phyloP scores from a whole-genome alignment of 2,329 filamentous ascomycete species.

The Aspergillus jensenii region DNA sequence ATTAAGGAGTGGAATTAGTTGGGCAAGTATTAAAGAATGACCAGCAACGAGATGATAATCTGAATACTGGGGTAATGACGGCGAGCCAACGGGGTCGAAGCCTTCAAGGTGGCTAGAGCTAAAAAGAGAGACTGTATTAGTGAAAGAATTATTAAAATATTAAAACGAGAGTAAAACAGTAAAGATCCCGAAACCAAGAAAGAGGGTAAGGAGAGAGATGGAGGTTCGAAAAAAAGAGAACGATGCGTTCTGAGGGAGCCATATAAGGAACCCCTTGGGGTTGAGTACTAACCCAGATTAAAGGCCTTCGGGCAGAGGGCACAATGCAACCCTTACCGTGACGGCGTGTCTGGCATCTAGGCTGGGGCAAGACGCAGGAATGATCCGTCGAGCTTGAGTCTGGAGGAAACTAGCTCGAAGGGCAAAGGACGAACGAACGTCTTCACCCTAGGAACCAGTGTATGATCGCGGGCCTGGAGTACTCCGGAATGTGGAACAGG shows the following conservation, averaged over 20 bases:
- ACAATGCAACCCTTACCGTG: conserved; percentile 45
- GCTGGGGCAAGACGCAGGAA: conserved; percentile 39
- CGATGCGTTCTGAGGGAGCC: conserved; percentile 5
- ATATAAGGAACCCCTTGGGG: conserved; percentile 25
- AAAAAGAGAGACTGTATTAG: conserved; percentile 32
- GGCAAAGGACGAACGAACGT: conserved; percentile 49
- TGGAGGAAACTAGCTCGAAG: conserved; percentile 37
- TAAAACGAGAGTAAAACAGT: conserved; percentile 13
- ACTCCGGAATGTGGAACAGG: conserved; percentile 39
- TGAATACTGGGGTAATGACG: conserved; percentile 32
- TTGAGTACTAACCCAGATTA: conserved; percentile 43
- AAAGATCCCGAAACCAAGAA: conserved; percentile 11
- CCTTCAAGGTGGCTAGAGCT: conserved; percentile 34
- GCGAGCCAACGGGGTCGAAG: conserved; percentile 29
- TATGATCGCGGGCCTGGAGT: conserved; percentile 32
- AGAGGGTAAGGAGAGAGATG: conserved; percentile 14
- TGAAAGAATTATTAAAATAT: conserved; percentile 23
- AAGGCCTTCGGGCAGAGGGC: conserved; percentile 40
- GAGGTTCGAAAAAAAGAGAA: conserved; percentile 7
- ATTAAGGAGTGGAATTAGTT: conserved; percentile 62
- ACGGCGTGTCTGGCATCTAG: conserved; percentile 47
- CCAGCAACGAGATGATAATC: conserved; percentile 43
- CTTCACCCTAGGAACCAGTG: conserved; percentile 43
- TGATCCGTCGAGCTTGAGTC: conserved; percentile 38
- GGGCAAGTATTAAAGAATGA: conserved; percentile 49